A percentile compares a stretch with the other conserved stretches of the same genome.
Evolutionary conservation across 2,329 filamentous ascomycete species (phyloP).

Genomic region (Colletotrichum trifolii): DNA sequence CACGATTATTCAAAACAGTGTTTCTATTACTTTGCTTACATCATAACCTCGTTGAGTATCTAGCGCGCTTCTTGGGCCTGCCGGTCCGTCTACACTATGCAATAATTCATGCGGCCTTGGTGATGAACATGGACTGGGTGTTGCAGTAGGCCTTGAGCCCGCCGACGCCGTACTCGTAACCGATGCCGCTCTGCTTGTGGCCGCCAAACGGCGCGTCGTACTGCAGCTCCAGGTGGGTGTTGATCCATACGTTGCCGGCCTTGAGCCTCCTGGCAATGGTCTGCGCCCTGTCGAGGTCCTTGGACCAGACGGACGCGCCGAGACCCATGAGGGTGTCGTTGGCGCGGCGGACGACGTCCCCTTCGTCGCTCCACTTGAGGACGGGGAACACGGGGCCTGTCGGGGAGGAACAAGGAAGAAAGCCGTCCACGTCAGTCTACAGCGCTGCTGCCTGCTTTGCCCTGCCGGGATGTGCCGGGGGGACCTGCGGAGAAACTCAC

Average conservation of each 20-base stretch:
- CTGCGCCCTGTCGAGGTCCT: constrained; percentile 61
- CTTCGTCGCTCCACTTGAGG: constrained; percentile 69
- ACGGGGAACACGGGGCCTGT: constrained; percentile 71
- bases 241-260: constrained; percentile 72
- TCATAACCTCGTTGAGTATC: not conserved
- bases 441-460: no score
- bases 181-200: constrained; percentile 57
- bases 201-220: constrained; percentile 53
- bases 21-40: not conserved
- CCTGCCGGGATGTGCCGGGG: no score
- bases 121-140: constrained; percentile 30
- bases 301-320: constrained; percentile 69
- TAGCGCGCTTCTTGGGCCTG: no score
- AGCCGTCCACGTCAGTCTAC: not conserved
- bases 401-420: not conserved
- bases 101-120: constrained; percentile 20
- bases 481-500: constrained; percentile 11
- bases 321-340: constrained; percentile 65
- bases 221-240: constrained; percentile 62
- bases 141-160: constrained; percentile 51
- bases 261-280: constrained; percentile 65
- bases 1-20: not conserved
- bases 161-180: constrained; percentile 52
- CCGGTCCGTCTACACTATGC: no score
- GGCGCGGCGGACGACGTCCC: constrained; percentile 66